Percentiles rank a stretch among this genome's conserved stretches.
phyloP scores from a whole-genome alignment of 495 filamentous ascomycete species.

The Mytilinidion resinicola region DNA sequence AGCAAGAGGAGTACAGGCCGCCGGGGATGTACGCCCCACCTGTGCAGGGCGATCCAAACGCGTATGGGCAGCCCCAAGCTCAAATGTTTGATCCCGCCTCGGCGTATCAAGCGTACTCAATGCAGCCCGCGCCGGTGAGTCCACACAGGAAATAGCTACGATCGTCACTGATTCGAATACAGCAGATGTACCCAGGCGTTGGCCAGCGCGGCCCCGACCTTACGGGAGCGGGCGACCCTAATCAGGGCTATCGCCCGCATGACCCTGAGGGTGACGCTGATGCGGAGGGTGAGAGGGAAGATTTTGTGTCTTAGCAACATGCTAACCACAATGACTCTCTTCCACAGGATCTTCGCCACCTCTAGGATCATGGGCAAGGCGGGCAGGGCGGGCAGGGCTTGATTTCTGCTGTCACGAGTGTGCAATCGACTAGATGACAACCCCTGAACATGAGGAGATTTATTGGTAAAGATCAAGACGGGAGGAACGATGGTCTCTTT shows the following conservation, averaged over 20 bases:
- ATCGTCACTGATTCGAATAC: constrained; percentile 15
- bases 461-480: too few relatives aligned
- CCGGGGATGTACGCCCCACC: constrained; percentile 71
- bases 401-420: too few relatives aligned
- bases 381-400: too few relatives aligned
- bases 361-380: too few relatives aligned
- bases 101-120: constrained; percentile 77
- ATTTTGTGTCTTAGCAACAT: constrained; percentile 16
- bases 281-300: constrained; percentile 53
- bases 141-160: constrained; percentile 5
- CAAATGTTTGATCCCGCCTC: constrained; percentile 66
- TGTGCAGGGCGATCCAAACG: constrained; percentile 62
- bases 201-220: constrained; percentile 46
- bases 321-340: background rate
- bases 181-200: constrained; percentile 51
- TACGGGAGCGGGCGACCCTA: constrained; percentile 39
- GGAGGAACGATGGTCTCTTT: too few relatives aligned
- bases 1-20: constrained; percentile 64
- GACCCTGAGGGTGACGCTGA: constrained; percentile 49
- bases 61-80: constrained; percentile 65
- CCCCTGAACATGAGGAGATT: too few relatives aligned
- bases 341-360: too few relatives aligned
- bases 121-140: constrained; percentile 80
- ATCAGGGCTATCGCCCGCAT: constrained; percentile 25
- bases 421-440: too few relatives aligned